Base-by-base conservation (phyloP, 2,329 filamentous ascomycete genomes). In the Hysterium pulicare region DNA sequence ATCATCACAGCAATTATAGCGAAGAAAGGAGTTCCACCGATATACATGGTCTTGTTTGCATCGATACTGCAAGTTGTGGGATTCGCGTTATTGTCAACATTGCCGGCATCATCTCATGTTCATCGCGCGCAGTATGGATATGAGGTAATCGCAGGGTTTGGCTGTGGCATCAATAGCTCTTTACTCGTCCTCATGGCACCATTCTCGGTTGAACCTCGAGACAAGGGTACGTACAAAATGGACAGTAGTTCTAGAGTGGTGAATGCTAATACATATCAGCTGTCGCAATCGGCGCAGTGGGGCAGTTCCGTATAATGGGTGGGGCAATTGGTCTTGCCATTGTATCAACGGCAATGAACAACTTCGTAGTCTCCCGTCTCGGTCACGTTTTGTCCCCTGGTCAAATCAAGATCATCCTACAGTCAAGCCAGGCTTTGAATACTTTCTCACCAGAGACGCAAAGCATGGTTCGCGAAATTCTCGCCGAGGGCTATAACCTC, bases 261-360 rank as follows among this genome's bases (percentile, higher is more conserved):
- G n/a, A 5, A 11, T 15, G n/a, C 42, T 28, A n/a, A 3, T 19
- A 13, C 7, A 23, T 15, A 10, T 22, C 23, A 53, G 49, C 44
- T 4, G 42, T 46, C 7, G 49, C 38, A 4, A 46, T 41, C 16
- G 44, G 43, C 19, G 36, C 48, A n/a, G 39, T 46, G 16, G 34
- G 40, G 10, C 48, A 53, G 28, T 49, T 50, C 22, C 33, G 50
- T 3, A 37, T 46, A 4, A 19, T 53, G 5, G 48, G 50, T 5
- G 42, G 46, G 9, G 21, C 44, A 4, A 36, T 53, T 19, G 42
- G 40, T 13, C 38, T 51, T 10, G 41, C 48, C 1, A 44, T 38
- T 7, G 40, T 44, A 13, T 40, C 40, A 2, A 31, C n/a, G n/a
- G n/a, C 19, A 10, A 34, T 15, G 17, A 34, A 34, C 9, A 17